phyloP scores from a whole-genome alignment of 2,329 filamentous ascomycete species.

The Trichoderma sp. region DNA sequence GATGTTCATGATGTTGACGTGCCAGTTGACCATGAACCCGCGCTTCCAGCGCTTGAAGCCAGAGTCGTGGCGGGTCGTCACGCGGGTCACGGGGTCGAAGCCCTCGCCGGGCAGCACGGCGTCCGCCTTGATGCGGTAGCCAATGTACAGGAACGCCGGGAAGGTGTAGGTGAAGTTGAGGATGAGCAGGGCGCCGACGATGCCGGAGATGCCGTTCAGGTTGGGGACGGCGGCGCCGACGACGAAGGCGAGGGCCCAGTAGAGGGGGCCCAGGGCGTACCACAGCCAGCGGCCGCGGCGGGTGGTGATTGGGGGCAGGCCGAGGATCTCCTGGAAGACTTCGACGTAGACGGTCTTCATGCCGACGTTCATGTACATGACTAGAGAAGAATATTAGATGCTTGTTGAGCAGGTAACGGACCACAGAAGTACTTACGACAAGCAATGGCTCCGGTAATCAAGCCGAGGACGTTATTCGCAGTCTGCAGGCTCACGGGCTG shows the following conservation, averaged over 20 bases:
- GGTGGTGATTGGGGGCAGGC: conserved; percentile 18
- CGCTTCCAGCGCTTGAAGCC: conserved; percentile 15
- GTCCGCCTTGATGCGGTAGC: conserved; percentile 12
- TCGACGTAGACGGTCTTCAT: conserved; percentile 26
- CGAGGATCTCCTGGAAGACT: conserved; percentile 20
- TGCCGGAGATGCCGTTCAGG: conserved; percentile 23
- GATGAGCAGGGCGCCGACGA: conserved; percentile 23
- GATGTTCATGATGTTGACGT: conserved; percentile 12
- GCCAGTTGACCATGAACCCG: conserved; percentile 24
- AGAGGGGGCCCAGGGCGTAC: conserved; percentile 22
- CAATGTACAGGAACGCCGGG: conserved; percentile 23
- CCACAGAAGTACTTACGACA: conserved; percentile 16
- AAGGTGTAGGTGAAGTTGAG: conserved; percentile 27
- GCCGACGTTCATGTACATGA: conserved; percentile 26
- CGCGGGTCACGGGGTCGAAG: conserved; percentile 15
- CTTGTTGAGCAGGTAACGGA: not conserved
- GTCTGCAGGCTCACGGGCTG: conserved; percentile 16
- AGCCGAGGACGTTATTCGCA: conserved; percentile 16
- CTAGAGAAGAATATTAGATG: not conserved
- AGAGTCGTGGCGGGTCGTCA: conserved; percentile 15
- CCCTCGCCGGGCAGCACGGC: conserved; percentile 20
- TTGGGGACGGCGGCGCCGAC: conserved; percentile 22
- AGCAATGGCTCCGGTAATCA: conserved; percentile 21
- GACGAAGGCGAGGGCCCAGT: conserved; percentile 25
- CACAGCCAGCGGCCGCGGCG: conserved; percentile 20